phyloP scores from a whole-genome alignment of 2,329 filamentous ascomycete genomes.

The Herpotrichia juniperi region DNA sequence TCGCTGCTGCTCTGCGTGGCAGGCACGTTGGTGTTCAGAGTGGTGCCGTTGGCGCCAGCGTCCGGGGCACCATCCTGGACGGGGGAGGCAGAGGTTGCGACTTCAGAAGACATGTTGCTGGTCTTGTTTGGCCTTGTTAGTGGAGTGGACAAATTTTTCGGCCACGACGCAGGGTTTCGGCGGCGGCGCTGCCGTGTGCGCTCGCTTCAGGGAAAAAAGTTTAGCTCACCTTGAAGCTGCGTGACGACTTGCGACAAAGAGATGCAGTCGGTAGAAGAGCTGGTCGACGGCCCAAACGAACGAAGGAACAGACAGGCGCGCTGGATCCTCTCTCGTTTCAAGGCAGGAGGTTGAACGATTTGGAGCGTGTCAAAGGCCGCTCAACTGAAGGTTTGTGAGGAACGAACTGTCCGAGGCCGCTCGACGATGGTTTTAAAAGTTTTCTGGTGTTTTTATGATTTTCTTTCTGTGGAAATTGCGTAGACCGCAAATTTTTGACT shows the following conservation, averaged over 20 bases:
- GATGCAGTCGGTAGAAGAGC: slow-evolving; percentile 23
- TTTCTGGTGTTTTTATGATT: slow-evolving; percentile 48
- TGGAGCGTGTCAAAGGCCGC: slow-evolving; percentile 32
- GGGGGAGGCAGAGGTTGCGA: slow-evolving; percentile 55
- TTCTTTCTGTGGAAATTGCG: slow-evolving; percentile 40
- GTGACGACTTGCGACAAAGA: slow-evolving; percentile 27
- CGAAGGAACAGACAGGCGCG: slow-evolving; percentile 26
- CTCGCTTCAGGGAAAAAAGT: slow-evolving; percentile 39
- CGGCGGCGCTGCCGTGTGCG: slow-evolving; percentile 27
- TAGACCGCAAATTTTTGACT: slow-evolving; percentile 32
- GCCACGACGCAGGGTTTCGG: slow-evolving; percentile 34
- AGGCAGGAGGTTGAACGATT: slow-evolving; percentile 25
- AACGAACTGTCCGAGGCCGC: slow-evolving; percentile 33
- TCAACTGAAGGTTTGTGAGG: slow-evolving; percentile 32
- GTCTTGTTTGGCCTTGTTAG: slow-evolving; percentile 32
- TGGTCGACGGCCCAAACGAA: slow-evolving; percentile 22
- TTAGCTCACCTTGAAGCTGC: slow-evolving; percentile 32
- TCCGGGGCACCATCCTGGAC: slow-evolving; percentile 76
- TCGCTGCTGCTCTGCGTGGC: slow-evolving; percentile 68
- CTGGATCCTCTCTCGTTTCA: slow-evolving; percentile 25
- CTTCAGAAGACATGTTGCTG: slow-evolving; percentile 48
- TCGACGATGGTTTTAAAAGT: slow-evolving; percentile 40
- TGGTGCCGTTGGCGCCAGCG: slow-evolving; percentile 65
- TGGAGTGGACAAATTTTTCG: slow-evolving; percentile 28
- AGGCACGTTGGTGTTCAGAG: slow-evolving; percentile 76